phyloP scores from a whole-genome alignment of 331 rosid species.

The Phaseolus coccineus region DNA sequence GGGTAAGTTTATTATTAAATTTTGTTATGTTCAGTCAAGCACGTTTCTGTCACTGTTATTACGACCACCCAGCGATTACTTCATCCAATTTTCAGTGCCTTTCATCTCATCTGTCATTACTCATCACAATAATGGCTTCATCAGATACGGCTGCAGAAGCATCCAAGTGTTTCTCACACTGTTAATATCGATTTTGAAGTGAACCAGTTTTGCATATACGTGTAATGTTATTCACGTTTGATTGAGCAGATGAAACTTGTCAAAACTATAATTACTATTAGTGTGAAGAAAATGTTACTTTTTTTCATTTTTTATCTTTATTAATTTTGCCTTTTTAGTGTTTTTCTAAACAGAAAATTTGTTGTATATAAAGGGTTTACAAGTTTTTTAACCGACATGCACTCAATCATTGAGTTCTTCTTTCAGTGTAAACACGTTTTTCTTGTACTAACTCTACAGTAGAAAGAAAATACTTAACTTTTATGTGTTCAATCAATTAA shows the following conservation, averaged over 20 bases:
- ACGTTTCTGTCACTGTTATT: constrained; percentile 53
- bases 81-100: constrained; percentile 10
- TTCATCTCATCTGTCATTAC: background rate
- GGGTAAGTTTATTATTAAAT: background rate
- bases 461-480: background rate
- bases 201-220: background rate
- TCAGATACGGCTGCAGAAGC: constrained; percentile 3
- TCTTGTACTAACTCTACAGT: background rate
- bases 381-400: too few relatives aligned
- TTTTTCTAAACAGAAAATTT: too few relatives aligned
- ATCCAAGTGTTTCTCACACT: background rate
- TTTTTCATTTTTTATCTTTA: too few relatives aligned
- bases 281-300: too few relatives aligned
- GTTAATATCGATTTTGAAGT: background rate
- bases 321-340: too few relatives aligned
- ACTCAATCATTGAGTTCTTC: too few relatives aligned
- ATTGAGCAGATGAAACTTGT: background rate
- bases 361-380: too few relatives aligned
- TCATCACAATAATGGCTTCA: background rate
- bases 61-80: background rate
- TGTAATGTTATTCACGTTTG: constrained; percentile 11
- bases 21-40: constrained; percentile 52
- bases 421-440: too few relatives aligned
- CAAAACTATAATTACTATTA: too few relatives aligned
- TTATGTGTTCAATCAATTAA: too few relatives aligned